phyloP scores from a whole-genome alignment of 106 monocot genomes.

The Narthecium ossifragum region DNA sequence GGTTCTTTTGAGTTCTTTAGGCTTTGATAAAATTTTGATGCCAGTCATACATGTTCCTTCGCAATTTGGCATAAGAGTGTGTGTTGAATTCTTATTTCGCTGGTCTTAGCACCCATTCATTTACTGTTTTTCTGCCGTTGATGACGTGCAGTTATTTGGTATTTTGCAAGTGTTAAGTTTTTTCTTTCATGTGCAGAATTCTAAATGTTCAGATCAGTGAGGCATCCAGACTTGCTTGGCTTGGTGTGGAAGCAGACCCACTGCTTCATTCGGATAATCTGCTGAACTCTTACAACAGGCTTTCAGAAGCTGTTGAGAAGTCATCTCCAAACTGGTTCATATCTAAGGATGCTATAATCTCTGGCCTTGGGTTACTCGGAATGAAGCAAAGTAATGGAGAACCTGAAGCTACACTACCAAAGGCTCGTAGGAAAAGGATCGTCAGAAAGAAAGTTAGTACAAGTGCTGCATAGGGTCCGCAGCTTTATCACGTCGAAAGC shows the following conservation, averaged over 20 bases:
- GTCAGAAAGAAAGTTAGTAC: conserved; percentile 58
- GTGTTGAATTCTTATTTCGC: too few relatives aligned
- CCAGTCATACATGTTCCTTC: too few relatives aligned
- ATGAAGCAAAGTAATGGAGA: conserved; percentile 47
- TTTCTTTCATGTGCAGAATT: conserved; percentile 30
- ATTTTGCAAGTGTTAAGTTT: too few relatives aligned
- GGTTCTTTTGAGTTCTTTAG: too few relatives aligned
- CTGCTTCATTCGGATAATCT: conserved; percentile 62
- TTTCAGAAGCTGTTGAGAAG: conserved; percentile 22
- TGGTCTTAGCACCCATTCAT: too few relatives aligned
- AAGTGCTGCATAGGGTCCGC: conserved; percentile 27
- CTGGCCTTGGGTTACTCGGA: conserved; percentile 82
- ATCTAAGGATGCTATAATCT: conserved; percentile 81
- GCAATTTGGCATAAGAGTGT: too few relatives aligned
- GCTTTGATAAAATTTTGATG: too few relatives aligned
- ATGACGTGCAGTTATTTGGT: too few relatives aligned
- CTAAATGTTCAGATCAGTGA: conserved; percentile 73
- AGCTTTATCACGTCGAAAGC: too few relatives aligned
- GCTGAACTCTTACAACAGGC: conserved; percentile 64
- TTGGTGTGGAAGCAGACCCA: conserved; percentile 81
- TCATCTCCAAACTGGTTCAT: conserved; percentile 81
- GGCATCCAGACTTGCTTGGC: conserved; percentile 76
- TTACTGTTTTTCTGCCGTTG: too few relatives aligned
- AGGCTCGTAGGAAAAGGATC: conserved; percentile 62
- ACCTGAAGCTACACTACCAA: conserved; percentile 23